Conservation (phyloP, 2,329 filamentous ascomycete genomes). For the Colletotrichum tanaceti region DNA sequence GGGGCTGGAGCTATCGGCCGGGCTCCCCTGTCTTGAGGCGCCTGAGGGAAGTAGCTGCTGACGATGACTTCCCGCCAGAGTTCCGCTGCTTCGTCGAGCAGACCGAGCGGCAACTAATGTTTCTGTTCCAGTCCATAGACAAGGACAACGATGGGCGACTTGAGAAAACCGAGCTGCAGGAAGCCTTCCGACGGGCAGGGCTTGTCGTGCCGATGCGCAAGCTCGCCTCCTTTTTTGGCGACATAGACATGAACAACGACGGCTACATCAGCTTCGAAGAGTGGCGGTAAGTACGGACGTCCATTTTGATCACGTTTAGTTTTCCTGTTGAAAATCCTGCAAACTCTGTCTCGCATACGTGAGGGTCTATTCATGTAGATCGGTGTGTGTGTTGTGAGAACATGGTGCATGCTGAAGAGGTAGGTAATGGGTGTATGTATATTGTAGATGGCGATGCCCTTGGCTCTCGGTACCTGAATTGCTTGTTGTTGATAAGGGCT, state of each 20-base stretch:
- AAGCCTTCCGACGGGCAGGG: conserved; percentile 82
- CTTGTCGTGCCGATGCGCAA: conserved; percentile 81
- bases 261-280: conserved; percentile 91
- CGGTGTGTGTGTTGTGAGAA: neutral
- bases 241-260: conserved; percentile 91
- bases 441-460: conserved; percentile 4
- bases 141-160: conserved; percentile 85
- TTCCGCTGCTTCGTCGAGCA: conserved; percentile 89
- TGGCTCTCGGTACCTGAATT: neutral
- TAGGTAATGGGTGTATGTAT: neutral
- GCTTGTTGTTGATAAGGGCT: conserved; percentile 1
- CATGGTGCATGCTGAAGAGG: neutral
- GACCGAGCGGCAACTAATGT: conserved; percentile 84
- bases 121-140: conserved; percentile 89
- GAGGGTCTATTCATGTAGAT: neutral
- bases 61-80: conserved; percentile 64
- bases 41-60: conserved; percentile 33
- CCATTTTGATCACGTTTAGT: neutral
- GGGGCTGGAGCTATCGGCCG: conserved; percentile 31
- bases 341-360: neutral
- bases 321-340: neutral
- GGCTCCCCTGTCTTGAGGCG: conserved; percentile 21
- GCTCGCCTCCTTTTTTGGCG: conserved; percentile 85
- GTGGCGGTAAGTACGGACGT: conserved; percentile 82
- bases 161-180: conserved; percentile 84